Percentiles rank a stretch among this genome's conserved stretches.
Conservation (phyloP, 2,329 filamentous ascomycete genomes). For the Thelonectria discophora region DNA sequence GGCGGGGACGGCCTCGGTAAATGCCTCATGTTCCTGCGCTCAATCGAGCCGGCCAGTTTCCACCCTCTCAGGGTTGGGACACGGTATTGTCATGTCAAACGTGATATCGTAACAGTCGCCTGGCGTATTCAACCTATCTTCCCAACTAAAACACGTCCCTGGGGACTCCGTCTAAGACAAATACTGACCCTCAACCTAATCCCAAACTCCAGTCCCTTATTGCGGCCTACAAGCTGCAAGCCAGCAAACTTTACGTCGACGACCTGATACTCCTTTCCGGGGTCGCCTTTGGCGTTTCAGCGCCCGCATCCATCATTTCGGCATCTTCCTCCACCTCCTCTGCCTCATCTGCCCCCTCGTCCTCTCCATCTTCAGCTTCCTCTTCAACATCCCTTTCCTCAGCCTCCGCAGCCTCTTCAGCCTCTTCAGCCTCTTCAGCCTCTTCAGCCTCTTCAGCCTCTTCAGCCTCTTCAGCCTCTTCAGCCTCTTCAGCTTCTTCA, state of each 20-base stretch:
- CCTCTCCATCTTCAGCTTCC: slow-evolving; percentile 26
- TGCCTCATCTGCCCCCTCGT: slow-evolving; percentile 23
- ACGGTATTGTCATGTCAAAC: too few species aligned
- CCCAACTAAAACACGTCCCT: too few species aligned
- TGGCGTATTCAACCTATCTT: too few species aligned
- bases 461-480: slow-evolving; percentile 26
- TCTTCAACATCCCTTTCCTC: slow-evolving; percentile 22
- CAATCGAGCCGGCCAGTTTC: too few species aligned
- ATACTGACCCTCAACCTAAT: too few species aligned
- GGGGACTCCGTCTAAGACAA: too few species aligned
- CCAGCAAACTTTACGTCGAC: too few species aligned
- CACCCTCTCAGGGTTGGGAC: too few species aligned
- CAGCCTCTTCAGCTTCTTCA: slow-evolving; percentile 39
- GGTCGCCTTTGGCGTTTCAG: slow-evolving; percentile 14
- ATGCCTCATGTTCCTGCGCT: neutral
- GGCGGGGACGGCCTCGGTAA: neutral
- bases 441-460: slow-evolving; percentile 32
- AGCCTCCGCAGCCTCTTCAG: slow-evolving; percentile 29
- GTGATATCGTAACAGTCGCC: too few species aligned
- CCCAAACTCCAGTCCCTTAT: too few species aligned
- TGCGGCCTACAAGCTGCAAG: too few species aligned
- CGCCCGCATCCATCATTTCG: slow-evolving; percentile 27
- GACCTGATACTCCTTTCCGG: neutral
- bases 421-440: slow-evolving; percentile 25
- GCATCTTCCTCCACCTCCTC: slow-evolving; percentile 28